These are phyloP conservation scores for Irpex sp. DNA, from an alignment of 1,284 basidiomycete species.

Conservation along the genomic window DNA sequence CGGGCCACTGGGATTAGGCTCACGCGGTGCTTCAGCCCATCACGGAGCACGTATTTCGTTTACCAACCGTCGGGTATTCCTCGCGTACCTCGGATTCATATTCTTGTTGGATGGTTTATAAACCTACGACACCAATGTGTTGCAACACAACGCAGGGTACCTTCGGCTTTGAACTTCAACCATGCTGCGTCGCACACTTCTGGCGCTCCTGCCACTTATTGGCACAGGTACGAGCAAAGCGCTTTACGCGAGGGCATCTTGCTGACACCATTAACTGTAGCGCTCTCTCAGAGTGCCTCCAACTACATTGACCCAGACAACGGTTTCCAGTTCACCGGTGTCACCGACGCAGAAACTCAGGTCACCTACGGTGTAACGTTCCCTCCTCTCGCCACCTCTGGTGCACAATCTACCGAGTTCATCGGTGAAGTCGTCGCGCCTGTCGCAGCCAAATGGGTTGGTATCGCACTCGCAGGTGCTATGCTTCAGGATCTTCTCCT, in stretches of 20 bases:
- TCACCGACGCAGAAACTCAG: conserved; percentile 43
- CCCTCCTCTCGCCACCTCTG: conserved; percentile 40
- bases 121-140: not conserved
- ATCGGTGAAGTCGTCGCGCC: conserved; percentile 62
- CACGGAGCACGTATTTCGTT: conserved; percentile 8
- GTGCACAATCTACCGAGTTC: conserved; percentile 44
- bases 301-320: conserved; percentile 47
- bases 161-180: not conserved
- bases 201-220: conserved; percentile 24
- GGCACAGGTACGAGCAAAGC: conserved; percentile 21
- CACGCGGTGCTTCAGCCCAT: conserved; percentile 12
- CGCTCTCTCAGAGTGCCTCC: conserved; percentile 35
- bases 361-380: conserved; percentile 54
- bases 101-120: conserved; percentile 1
- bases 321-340: conserved; percentile 52
- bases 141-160: conserved; percentile 10
- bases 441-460: conserved; percentile 48
- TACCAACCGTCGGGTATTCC: conserved; percentile 9
- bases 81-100: conserved; percentile 9
- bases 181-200: conserved; percentile 20
- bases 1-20: conserved; percentile 4
- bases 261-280: conserved; percentile 22
- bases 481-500: conserved; percentile 55
- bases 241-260: not conserved
- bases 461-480: conserved; percentile 45